phyloP scores from a whole-genome alignment of 2,329 filamentous ascomycete species.

The Scedosporium apiospermum region DNA sequence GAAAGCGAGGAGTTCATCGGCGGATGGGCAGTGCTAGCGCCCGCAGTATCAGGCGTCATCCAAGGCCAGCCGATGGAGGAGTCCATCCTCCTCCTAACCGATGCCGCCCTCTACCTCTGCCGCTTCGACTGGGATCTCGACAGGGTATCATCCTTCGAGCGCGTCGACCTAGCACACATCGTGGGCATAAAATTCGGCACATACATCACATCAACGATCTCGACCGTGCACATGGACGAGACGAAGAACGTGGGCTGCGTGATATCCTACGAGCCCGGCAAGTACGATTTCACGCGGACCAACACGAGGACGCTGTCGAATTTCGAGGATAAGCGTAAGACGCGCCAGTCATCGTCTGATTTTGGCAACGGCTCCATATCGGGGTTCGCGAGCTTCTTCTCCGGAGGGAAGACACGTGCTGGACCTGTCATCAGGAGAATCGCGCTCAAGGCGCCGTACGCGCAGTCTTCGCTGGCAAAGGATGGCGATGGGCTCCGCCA shows the following conservation, averaged over 20 bases:
- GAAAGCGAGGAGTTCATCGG: conserved; percentile 76
- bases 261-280: conserved; percentile 64
- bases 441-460: conserved; percentile 47
- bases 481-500: conserved; percentile 35
- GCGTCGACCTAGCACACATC: conserved; percentile 68
- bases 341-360: background rate
- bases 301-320: conserved; percentile 76
- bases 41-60: conserved; percentile 59
- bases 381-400: conserved; percentile 4
- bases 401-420: conserved; percentile 13
- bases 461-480: conserved; percentile 44
- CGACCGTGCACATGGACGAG: conserved; percentile 66
- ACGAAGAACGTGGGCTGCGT: conserved; percentile 76
- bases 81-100: conserved; percentile 76
- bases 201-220: conserved; percentile 84
- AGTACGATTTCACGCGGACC: conserved; percentile 62
- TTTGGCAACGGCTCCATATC: background rate
- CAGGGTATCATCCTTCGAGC: conserved; percentile 87
- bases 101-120: conserved; percentile 77
- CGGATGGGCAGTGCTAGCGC: conserved; percentile 82
- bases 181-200: conserved; percentile 67
- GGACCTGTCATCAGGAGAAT: conserved; percentile 28
- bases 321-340: conserved; percentile 19
- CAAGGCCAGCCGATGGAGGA: conserved; percentile 73
- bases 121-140: conserved; percentile 92